These are phyloP conservation scores for Penicillium goetzii DNA, from an alignment of 495 filamentous ascomycete species.

Conservation along the genomic window DNA sequence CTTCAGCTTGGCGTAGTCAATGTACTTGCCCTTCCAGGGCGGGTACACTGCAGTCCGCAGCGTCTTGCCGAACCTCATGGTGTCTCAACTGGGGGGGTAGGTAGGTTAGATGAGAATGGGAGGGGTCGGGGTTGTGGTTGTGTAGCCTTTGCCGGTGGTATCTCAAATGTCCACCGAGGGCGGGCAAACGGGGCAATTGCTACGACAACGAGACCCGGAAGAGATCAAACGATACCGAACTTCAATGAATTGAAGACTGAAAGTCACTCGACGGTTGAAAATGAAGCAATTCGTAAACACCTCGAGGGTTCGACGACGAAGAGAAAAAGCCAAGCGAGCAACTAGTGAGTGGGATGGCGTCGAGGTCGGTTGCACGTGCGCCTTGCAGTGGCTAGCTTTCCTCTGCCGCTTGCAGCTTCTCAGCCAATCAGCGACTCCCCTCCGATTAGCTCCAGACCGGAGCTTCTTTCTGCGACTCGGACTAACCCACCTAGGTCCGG, in stretches of 20 bases:
- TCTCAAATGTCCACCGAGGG: constrained; percentile 1
- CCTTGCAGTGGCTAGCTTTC: constrained; percentile 4
- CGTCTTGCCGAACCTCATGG: constrained; percentile 92
- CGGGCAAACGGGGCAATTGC: constrained; percentile 4
- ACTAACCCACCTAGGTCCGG: neutral
- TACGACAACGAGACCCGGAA: neutral
- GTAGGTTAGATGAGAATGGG: constrained; percentile 6
- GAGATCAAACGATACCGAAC: neutral
- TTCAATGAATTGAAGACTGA: neutral
- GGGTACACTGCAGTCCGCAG: constrained; percentile 77
- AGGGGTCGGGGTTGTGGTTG: constrained; percentile 9
- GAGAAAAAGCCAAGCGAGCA: neutral
- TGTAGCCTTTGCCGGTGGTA: constrained; percentile 7
- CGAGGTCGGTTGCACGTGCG: constrained; percentile 10
- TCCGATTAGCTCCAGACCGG: constrained; percentile 2
- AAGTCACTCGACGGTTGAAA: too few species aligned
- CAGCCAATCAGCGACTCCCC: constrained; percentile 9
- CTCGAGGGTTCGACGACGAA: neutral
- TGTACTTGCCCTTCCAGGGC: constrained; percentile 91
- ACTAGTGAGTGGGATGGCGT: constrained; percentile 1
- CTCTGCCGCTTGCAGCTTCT: neutral
- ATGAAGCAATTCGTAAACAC: neutral
- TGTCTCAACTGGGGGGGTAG: constrained; percentile 26
- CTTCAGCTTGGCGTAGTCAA: constrained; percentile 94
- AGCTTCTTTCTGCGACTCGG: constrained; percentile 1